These are phyloP conservation scores for Elsinoe arachidis DNA, from an alignment of 2,329 filamentous ascomycete genomes.

Conservation along the genomic window DNA sequence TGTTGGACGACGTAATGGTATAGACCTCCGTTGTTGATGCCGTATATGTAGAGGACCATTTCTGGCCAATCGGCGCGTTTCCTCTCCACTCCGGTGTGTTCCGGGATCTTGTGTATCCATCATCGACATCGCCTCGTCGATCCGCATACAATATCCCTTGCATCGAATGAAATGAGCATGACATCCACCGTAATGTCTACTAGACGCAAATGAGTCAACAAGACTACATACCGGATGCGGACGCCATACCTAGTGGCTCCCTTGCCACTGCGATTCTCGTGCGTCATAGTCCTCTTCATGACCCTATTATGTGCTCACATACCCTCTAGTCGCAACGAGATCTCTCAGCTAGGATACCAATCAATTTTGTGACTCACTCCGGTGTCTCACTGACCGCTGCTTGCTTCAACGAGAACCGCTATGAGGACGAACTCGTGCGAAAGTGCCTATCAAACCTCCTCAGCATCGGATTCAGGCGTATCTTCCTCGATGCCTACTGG, in stretches of 20 bases:
- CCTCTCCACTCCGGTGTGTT: background rate
- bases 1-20: no score
- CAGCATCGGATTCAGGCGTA: constrained; percentile 48
- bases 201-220: background rate
- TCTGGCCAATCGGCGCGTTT: background rate
- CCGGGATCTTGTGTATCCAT: background rate
- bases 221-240: constrained; percentile 22
- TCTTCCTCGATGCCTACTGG: constrained; percentile 57
- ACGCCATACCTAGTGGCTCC: constrained; percentile 18
- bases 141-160: background rate
- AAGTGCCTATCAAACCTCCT: constrained; percentile 57
- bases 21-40: no score
- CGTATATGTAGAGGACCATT: background rate
- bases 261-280: constrained; percentile 25
- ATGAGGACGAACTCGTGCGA: constrained; percentile 42
- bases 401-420: constrained; percentile 49
- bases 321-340: constrained; percentile 51
- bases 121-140: background rate
- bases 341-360: constrained; percentile 49
- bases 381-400: constrained; percentile 49
- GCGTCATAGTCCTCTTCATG: constrained; percentile 5
- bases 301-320: background rate
- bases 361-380: constrained; percentile 53
- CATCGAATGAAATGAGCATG: background rate
- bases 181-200: background rate